Evolutionary conservation across 108 stramenopile species (phyloP), one percentile per base, ranked within the genome.

Genomic region (Asterionellopsis glacialis): DNA sequence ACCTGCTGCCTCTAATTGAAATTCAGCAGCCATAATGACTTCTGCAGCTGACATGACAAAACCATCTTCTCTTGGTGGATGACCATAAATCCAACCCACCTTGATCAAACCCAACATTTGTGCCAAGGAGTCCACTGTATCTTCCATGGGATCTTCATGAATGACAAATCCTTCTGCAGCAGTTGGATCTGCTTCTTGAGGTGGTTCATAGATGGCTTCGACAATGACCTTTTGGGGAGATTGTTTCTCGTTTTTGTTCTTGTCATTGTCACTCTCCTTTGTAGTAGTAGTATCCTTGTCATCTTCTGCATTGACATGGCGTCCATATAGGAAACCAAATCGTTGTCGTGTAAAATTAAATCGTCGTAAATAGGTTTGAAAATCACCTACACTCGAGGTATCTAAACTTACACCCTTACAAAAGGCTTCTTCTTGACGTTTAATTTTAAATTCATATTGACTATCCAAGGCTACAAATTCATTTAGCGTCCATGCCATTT

Each of bases 121-220:
- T 0, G 95, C 89, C 9, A 98, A 63, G 22, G 64, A 55, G 47
- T 96, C 87, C 1, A 98, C 95, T 22, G 64, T 88, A 10, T 93
- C 94, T 73, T 87, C 95, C 44, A 79, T 62, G 15, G 94, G 88
- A 77, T 98, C 96, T 22, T 97, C 97, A 33, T 89, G 64, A 12
- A 91, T 75, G 45, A 85, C 80, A 57, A 96, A 93, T 57, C 94
- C 94, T 69, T 93, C 92, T 0, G 88, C 88, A 0, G 85, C 75
- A 16, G 81, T 67, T 0, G 77, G 61, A 70, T 89, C 87, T 7
- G 84, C 68, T 63, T 92, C 81, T 69, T 98, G 98, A 27, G 95
- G 96, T n/a, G 98, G 98, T 70, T 98, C 98, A 69, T 98, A 98
- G 9, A 98, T 83, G 5, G 90, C 92, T 71, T 98, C 96, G 14